Base-by-base conservation (phyloP, 2,329 filamentous ascomycete species). In the Thelonectria blattea region DNA sequence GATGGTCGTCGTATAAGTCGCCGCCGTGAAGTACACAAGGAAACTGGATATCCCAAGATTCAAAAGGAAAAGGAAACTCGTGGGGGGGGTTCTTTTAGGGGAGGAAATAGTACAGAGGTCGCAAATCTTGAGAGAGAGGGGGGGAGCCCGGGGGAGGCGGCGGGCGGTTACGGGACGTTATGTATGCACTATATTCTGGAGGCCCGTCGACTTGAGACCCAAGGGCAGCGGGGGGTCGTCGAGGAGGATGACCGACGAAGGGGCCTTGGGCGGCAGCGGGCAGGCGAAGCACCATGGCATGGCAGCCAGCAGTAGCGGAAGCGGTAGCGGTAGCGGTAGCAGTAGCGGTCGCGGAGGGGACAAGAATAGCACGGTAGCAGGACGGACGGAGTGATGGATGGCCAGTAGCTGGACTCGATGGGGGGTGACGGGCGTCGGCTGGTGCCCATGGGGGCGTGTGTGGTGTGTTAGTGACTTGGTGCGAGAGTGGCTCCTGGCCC, bases 151-250 rank as follows among this genome's bases (percentile, higher is more conserved):
- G 71, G 71, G 72, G 65, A 66, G 66, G 64, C 64, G 61, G 69
- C 69, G 78, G 80, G 80, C 78, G 79, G 75, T 74, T 80, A 78
- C 73, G 72, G 74, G 68, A 71, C 73, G 77, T 82, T 83, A 83
- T 82, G 80, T 83, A 82, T 75, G 68, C 68, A 71, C 68, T 71
- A 68, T 71, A 71, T 62, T 63, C 62, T 60, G 58, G 63, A 50
- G 55, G 51, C 63, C 56, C 62, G 55, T 55, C 47, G 32, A 22
- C 20, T 27, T 10, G 41, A 53, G 46, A 50, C 42, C 32, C 43
- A 51, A 18, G 34, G 53, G 24, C 22, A 22, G 45, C 45, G 20
- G 45, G 43, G 45, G 24, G 12, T 3, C 3, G 22, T 12, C n/a
- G 22, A 20, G 42, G 20, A 47, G 20, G 22, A 22, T n/a, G 24